A percentile compares a stretch with the other conserved stretches of the same genome.
Conservation (phyloP, 352 stramenopile species). For the Phytopythium kandeliae region DNA sequence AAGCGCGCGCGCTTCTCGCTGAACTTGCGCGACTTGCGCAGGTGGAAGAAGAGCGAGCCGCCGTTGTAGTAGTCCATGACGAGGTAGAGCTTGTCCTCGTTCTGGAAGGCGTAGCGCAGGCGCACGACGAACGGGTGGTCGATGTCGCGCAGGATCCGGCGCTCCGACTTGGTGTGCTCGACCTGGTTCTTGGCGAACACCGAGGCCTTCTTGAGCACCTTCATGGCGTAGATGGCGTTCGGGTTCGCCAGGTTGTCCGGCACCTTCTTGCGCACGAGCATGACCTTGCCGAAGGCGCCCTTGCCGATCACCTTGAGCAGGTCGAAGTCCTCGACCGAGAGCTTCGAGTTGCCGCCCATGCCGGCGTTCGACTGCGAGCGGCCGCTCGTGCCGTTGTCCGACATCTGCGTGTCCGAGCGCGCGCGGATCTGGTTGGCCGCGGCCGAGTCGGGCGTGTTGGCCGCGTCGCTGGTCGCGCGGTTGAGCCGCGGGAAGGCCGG, state of each 20-base stretch:
- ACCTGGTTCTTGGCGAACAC: constrained; percentile 92
- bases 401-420: constrained; percentile 78
- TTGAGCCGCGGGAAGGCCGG: constrained; percentile 40
- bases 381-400: constrained; percentile 30
- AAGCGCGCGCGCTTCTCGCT: constrained; percentile 86
- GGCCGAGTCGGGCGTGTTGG: constrained; percentile 27
- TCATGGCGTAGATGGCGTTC: constrained; percentile 91
- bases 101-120: constrained; percentile 93
- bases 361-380: constrained; percentile 43
- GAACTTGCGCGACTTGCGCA: constrained; percentile 89
- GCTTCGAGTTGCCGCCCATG: constrained; percentile 40
- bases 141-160: constrained; percentile 87
- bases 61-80: constrained; percentile 94
- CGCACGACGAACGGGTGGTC: constrained; percentile 92
- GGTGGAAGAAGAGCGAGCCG: constrained; percentile 90
- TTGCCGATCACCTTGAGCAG: constrained; percentile 95
- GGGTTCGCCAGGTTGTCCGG: constrained; percentile 53
- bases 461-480: constrained; percentile 54
- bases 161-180: constrained; percentile 91
- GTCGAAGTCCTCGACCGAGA: constrained; percentile 92
- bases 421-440: constrained; percentile 26
- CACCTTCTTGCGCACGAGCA: constrained; percentile 92
- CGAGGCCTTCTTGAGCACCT: constrained; percentile 90
- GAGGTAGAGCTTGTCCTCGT: constrained; percentile 90
- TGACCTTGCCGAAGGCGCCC: constrained; percentile 95